Conservation (phyloP, 805 yeast species). For the Wickerhamiella siamensis region DNA sequence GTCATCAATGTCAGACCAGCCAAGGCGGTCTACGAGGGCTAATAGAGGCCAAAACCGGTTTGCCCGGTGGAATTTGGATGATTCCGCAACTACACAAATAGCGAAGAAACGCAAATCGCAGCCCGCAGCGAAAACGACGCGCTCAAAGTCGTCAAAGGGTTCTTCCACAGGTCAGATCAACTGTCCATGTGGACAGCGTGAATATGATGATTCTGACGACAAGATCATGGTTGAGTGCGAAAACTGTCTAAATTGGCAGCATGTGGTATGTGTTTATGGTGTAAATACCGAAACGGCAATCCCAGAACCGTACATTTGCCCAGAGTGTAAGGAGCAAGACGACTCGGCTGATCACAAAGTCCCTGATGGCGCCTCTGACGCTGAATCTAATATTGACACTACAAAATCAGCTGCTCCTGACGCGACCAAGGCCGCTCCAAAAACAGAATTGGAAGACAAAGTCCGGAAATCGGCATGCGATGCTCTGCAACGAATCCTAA, state of each 20-base stretch:
- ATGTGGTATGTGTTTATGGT: constrained; percentile 45
- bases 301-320: constrained; percentile 42
- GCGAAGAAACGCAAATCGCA: constrained; percentile 10
- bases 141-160: neutral
- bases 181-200: neutral
- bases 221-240: constrained; percentile 54
- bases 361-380: neutral
- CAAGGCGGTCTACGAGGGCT: neutral
- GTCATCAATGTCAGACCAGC: neutral
- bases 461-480: constrained; percentile 39
- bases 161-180: neutral
- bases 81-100: neutral
- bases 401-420: too few relatives aligned
- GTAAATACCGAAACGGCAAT: constrained; percentile 28
- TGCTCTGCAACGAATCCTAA: constrained; percentile 34
- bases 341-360: neutral
- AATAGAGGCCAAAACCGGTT: neutral
- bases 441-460: constrained; percentile 20
- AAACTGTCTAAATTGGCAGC: constrained; percentile 55
- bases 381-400: neutral
- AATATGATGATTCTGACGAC: constrained; percentile 21
- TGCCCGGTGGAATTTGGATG: neutral
- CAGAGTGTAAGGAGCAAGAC: constrained; percentile 31
- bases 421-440: neutral
- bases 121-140: neutral